Conservation (phyloP, 1,284 basidiomycete species). For the Heliocybe sulcata region DNA sequence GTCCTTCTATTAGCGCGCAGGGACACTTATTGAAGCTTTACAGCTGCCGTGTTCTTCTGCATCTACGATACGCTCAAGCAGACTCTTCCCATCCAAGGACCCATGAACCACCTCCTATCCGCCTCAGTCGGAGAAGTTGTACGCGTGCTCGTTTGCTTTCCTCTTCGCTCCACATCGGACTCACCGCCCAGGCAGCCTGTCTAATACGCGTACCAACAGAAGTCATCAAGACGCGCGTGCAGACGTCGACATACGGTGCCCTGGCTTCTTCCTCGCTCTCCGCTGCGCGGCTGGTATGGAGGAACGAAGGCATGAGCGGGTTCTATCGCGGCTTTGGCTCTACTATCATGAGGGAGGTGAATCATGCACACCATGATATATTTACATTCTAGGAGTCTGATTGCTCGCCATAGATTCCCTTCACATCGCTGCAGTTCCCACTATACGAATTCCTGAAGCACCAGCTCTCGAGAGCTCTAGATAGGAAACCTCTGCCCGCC, state of each 20-base stretch:
- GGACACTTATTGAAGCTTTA: not conserved
- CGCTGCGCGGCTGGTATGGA: slow-evolving; percentile 41
- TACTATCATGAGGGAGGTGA: slow-evolving; percentile 72
- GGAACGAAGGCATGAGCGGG: slow-evolving; percentile 55
- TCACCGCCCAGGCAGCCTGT: slow-evolving; percentile 70
- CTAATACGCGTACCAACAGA: slow-evolving; percentile 92
- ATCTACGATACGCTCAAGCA: slow-evolving; percentile 91
- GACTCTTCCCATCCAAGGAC: slow-evolving; percentile 50
- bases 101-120: slow-evolving; percentile 75
- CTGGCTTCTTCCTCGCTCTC: slow-evolving; percentile 36
- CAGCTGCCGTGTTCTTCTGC: slow-evolving; percentile 93
- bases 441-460: slow-evolving; percentile 88
- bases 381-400: not conserved
- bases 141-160: slow-evolving; percentile 23
- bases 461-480: slow-evolving; percentile 41
- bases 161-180: slow-evolving; percentile 15
- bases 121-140: slow-evolving; percentile 85
- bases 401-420: slow-evolving; percentile 68
- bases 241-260: slow-evolving; percentile 65
- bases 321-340: slow-evolving; percentile 79
- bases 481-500: slow-evolving; percentile 55
- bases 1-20: not conserved
- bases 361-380: slow-evolving; percentile 11
- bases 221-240: slow-evolving; percentile 84
- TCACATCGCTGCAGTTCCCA: slow-evolving; percentile 97